A percentile compares a stretch with the other conserved stretches of the same genome.
phyloP scores from a whole-genome alignment of 164 flowering plant species.

The Litsea cubeba region DNA sequence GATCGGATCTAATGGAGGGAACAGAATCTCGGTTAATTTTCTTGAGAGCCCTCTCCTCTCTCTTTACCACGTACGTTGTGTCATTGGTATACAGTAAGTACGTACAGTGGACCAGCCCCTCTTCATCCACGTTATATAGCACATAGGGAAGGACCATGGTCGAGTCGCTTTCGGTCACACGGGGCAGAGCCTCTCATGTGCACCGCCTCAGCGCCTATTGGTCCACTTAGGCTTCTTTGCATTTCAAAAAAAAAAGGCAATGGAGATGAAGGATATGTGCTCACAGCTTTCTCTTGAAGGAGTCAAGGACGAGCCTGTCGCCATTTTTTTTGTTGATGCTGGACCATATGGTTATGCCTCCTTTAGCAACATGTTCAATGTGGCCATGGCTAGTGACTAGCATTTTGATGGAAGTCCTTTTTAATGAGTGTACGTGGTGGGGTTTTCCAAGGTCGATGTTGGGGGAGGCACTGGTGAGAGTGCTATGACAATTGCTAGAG shows the following conservation, averaged over 20 bases:
- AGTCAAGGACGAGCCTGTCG: neutral
- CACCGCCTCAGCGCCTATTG: slow-evolving; percentile 1
- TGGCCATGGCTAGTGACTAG: slow-evolving; percentile 6
- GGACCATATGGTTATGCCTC: neutral
- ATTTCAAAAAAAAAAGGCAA: neutral
- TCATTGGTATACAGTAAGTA: too few species aligned
- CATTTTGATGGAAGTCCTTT: neutral
- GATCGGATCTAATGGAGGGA: too few species aligned
- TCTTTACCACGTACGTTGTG: too few species aligned
- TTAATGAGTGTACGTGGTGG: neutral
- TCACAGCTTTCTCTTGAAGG: slow-evolving; percentile 4
- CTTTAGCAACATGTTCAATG: neutral
- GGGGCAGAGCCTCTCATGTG: neutral
- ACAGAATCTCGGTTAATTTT: too few species aligned
- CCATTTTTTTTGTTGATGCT: slow-evolving; percentile 8
- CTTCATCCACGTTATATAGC: too few species aligned
- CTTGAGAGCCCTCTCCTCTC: too few species aligned
- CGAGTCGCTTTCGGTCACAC: neutral
- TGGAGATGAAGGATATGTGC: slow-evolving; percentile 5
- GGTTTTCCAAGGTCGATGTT: slow-evolving; percentile 1
- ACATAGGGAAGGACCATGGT: too few species aligned
- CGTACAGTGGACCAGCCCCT: too few species aligned
- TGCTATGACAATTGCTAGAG: neutral
- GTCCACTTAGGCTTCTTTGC: slow-evolving; percentile 7
- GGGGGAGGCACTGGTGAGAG: neutral